Percentiles rank a stretch among this genome's conserved stretches.
phyloP scores from a whole-genome alignment of 1,139 yeast species.

The Zygosaccharomyces sapae region DNA sequence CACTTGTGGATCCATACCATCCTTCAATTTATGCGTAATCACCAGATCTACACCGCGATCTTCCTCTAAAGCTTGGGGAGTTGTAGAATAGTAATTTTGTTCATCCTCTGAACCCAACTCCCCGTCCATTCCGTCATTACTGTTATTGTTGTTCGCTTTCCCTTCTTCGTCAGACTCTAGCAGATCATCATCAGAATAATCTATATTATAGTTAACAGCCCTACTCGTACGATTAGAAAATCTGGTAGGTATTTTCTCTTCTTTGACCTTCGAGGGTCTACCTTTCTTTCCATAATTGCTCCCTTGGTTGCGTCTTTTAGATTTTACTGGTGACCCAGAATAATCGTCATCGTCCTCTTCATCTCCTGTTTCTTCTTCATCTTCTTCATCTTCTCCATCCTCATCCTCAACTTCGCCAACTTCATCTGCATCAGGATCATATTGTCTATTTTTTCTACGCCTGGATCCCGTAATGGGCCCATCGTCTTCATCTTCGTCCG shows the following conservation, averaged over 20 bases:
- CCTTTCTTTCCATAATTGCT: constrained; percentile 16
- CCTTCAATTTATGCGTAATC: constrained; percentile 37
- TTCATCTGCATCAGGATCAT: constrained; percentile 22
- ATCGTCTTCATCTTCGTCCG: constrained; percentile 13
- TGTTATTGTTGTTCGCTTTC: background rate
- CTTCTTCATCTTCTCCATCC: constrained; percentile 28
- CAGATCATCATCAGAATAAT: constrained; percentile 61
- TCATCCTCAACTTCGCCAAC: constrained; percentile 25
- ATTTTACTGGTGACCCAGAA: constrained; percentile 31
- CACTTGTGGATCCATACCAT: constrained; percentile 28
- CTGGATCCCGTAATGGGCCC: constrained; percentile 23
- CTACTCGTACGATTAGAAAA: constrained; percentile 73
- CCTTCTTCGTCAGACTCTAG: constrained; percentile 52
- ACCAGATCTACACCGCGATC: constrained; percentile 40
- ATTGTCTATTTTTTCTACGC: constrained; percentile 31
- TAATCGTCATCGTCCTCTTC: constrained; percentile 36
- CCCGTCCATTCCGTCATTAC: constrained; percentile 33
- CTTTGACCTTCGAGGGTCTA: constrained; percentile 15
- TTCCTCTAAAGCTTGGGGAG: constrained; percentile 26
- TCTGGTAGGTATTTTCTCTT: constrained; percentile 43
- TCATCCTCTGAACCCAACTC: constrained; percentile 33
- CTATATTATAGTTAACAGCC: constrained; percentile 72
- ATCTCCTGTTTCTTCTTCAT: constrained; percentile 23
- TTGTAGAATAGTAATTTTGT: constrained; percentile 37
- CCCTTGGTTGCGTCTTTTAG: constrained; percentile 17